Evolutionary conservation across 306 rosid species (phyloP), one percentile per base, ranked within the genome.

Genomic region (Inga laurina): DNA sequence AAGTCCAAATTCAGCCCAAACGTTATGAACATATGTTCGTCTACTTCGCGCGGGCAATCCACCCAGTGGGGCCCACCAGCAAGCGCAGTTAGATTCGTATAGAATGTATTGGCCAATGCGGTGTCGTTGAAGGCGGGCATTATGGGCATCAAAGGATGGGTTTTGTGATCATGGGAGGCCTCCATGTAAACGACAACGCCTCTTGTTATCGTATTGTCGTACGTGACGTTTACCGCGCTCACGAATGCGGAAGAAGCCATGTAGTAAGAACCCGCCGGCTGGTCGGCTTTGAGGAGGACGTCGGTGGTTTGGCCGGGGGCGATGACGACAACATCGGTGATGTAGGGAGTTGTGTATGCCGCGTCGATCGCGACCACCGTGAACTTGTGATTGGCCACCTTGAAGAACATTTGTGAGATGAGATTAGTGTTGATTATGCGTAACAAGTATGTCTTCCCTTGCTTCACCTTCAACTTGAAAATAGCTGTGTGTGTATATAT

Each of bases 241-340:
- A 71, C 4, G 48, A 91, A 91, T 0, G 92, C 82, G 2, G 81
- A 64, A 15, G 87, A 93, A 0, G 88, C 98, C 95, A 92, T 92
- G 90, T 89, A 91, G 51, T 94, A 94, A 2, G 97, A 92, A 0
- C 83, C 90, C 1, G 27, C 57, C 0, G 24, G 41, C 46, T 89
- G 90, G 82, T 92, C 80, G 0, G 93, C 72, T 2, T 3, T 79
- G n/a, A 94, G 7, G 48, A 94, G 93, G 7, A 87, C 95, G n/a
- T 94, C 95, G 3, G 69, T 82, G 45, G 98, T 94, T 57, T 92
- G 97, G 46, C 98, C 95, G 0, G 97, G 98, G 1, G 92, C 89
- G 0, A 87, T 0, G 7, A 92, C 90, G 0, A 94, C 19, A 0
- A 92, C 83, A 0, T 92, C 88, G 0, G 95, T 94, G 5, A 44